Evolutionary conservation across 129 eudicot genomes (phyloP).

Genomic region (Flaveria linearis): DNA sequence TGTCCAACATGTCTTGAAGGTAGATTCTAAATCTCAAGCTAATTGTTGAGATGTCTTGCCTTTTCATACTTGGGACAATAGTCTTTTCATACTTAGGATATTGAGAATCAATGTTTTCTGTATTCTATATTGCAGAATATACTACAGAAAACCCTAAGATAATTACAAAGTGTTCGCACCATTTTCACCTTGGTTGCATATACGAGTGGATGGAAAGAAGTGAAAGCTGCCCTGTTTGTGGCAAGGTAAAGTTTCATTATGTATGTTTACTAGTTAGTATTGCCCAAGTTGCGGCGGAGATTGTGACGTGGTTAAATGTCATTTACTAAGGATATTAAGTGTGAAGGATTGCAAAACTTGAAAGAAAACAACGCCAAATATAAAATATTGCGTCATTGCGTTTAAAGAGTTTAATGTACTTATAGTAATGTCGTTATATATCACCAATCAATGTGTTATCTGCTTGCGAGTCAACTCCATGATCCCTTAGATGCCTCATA

Average conservation of each 20-base stretch:
- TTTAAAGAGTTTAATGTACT: no score
- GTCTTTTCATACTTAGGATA: background rate
- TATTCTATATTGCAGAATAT: constrained; percentile 49
- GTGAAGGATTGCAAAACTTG: no score
- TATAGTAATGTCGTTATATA: no score
- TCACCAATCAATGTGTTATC: no score
- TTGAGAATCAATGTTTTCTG: constrained; percentile 11
- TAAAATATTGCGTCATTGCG: no score
- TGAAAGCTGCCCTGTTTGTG: constrained; percentile 89
- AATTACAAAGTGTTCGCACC: constrained; percentile 74
- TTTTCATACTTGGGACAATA: background rate
- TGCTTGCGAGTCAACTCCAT: no score
- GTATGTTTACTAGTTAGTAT: background rate
- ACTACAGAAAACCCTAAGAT: constrained; percentile 71
- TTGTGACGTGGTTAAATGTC: no score
- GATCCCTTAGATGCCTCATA: no score
- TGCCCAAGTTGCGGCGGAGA: no score
- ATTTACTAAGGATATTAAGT: no score
- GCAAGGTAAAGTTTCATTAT: constrained; percentile 55
- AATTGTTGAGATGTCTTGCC: background rate
- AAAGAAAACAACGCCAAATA: no score
- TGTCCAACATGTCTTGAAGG: constrained; percentile 99
- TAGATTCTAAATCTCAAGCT: constrained; percentile 17
- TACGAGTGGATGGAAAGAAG: constrained; percentile 97
- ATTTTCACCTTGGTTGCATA: constrained; percentile 87